Percentiles rank a stretch among this genome's conserved stretches.
These are phyloP conservation scores for Styphnolobium japonicum DNA, from an alignment of 306 rosid species.

Conservation along the genomic window DNA sequence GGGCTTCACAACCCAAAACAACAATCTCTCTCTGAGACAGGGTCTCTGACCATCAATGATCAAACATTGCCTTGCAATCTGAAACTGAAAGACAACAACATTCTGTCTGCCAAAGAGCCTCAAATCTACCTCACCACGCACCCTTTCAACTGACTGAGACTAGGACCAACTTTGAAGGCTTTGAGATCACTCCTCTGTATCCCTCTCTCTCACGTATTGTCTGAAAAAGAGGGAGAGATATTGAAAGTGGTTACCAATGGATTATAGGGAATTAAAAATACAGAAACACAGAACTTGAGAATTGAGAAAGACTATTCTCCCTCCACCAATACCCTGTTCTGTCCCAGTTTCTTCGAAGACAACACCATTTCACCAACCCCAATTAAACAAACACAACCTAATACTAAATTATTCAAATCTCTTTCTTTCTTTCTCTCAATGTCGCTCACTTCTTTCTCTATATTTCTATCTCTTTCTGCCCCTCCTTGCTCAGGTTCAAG, in stretches of 20 bases:
- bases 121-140: conserved; percentile 25
- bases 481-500: not conserved
- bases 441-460: conserved; percentile 38
- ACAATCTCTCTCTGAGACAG: not conserved
- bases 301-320: conserved; percentile 61
- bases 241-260: conserved; percentile 42
- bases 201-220: conserved; percentile 16
- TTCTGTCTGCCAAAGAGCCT: conserved; percentile 24
- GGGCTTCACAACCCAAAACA: not conserved
- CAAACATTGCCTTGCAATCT: conserved; percentile 14
- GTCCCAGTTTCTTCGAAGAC: conserved; percentile 48
- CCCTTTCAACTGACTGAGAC: conserved; percentile 49
- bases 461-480: conserved; percentile 37
- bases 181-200: conserved; percentile 58
- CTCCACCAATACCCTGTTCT: conserved; percentile 39
- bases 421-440: conserved; percentile 12
- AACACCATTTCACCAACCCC: conserved; percentile 70
- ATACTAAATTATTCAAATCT: conserved; percentile 11
- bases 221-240: not conserved
- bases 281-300: not conserved
- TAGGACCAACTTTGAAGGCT: conserved; percentile 56
- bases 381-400: conserved; percentile 44
- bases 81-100: conserved; percentile 31
- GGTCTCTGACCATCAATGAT: not conserved
- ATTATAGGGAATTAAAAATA: not conserved